Evolutionary conservation across 306 rosid genomes (phyloP).

Genomic region (Sicyos edulis): DNA sequence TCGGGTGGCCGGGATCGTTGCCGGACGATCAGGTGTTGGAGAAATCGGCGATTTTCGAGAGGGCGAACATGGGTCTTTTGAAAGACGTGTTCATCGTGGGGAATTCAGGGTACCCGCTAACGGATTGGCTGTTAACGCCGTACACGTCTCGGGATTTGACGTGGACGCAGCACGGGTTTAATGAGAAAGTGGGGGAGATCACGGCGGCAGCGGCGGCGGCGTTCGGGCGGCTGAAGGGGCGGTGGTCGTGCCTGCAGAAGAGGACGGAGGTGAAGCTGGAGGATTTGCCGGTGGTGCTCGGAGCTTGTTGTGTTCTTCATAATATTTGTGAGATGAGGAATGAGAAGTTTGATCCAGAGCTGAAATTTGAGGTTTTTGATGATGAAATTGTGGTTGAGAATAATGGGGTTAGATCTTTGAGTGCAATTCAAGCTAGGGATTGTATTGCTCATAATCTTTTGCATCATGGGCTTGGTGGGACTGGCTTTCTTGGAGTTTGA

Average conservation of each 20-base stretch:
- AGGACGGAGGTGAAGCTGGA: constrained; percentile 85
- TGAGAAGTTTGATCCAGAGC: constrained; percentile 55
- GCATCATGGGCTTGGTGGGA: too few relatives aligned
- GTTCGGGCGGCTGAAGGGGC: constrained; percentile 68
- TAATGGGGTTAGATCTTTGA: too few relatives aligned
- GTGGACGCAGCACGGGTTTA: constrained; percentile 88
- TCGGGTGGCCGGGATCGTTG: constrained; percentile 98
- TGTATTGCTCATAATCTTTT: too few relatives aligned
- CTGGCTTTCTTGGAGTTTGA: too few relatives aligned
- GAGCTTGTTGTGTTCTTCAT: constrained; percentile 90
- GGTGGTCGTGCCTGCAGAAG: constrained; percentile 86
- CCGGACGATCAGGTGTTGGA: constrained; percentile 88
- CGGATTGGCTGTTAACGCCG: constrained; percentile 94
- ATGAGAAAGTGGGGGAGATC: constrained; percentile 79
- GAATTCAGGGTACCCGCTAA: constrained; percentile 53
- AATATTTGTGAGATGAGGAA: constrained; percentile 76
- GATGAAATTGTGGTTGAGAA: too few relatives aligned
- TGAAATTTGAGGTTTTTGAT: constrained; percentile 11
- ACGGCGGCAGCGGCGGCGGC: constrained; percentile 60
- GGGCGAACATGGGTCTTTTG: constrained; percentile 57
- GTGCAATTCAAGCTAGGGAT: too few relatives aligned
- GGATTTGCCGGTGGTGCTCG: constrained; percentile 78
- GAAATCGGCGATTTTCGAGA: constrained; percentile 55
- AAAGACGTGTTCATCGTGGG: constrained; percentile 79
- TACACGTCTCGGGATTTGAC: constrained; percentile 60